Evolutionary conservation across 148 eudicot genomes (phyloP).

Genomic region (Simmondsia chinensis): DNA sequence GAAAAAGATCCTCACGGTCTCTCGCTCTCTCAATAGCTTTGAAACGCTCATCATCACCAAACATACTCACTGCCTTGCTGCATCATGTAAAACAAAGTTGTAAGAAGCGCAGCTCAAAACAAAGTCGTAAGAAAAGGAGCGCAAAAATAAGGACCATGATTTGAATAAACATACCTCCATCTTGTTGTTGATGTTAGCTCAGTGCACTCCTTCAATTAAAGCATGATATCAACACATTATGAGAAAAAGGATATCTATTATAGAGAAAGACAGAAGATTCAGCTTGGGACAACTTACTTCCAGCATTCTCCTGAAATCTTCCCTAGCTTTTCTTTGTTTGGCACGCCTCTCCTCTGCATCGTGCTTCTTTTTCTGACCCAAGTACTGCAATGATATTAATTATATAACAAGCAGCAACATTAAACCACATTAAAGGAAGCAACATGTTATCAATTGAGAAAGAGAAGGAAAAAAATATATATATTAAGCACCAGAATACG

Average conservation of each 20-base stretch:
- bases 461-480: too few relatives aligned
- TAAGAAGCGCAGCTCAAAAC: too few relatives aligned
- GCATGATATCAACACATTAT: constrained; percentile 5
- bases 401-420: neutral
- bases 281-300: constrained; percentile 41
- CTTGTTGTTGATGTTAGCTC: constrained; percentile 61
- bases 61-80: constrained; percentile 62
- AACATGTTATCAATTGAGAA: too few relatives aligned
- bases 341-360: constrained; percentile 92
- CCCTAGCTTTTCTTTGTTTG: constrained; percentile 67
- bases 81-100: neutral
- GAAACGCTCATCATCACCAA: constrained; percentile 88
- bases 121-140: too few relatives aligned
- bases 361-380: constrained; percentile 62
- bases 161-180: constrained; percentile 55
- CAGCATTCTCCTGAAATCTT: constrained; percentile 75
- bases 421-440: neutral
- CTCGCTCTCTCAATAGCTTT: constrained; percentile 68
- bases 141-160: neutral
- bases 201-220: constrained; percentile 55
- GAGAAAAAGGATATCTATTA: neutral
- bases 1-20: constrained; percentile 84
- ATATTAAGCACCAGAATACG: too few relatives aligned
- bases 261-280: constrained; percentile 1
- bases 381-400: constrained; percentile 33